Percentiles rank a stretch among this genome's conserved stretches.
These are phyloP conservation scores for Tolypocladium inflatum DNA, from an alignment of 2,329 filamentous ascomycete species.

Conservation along the genomic window DNA sequence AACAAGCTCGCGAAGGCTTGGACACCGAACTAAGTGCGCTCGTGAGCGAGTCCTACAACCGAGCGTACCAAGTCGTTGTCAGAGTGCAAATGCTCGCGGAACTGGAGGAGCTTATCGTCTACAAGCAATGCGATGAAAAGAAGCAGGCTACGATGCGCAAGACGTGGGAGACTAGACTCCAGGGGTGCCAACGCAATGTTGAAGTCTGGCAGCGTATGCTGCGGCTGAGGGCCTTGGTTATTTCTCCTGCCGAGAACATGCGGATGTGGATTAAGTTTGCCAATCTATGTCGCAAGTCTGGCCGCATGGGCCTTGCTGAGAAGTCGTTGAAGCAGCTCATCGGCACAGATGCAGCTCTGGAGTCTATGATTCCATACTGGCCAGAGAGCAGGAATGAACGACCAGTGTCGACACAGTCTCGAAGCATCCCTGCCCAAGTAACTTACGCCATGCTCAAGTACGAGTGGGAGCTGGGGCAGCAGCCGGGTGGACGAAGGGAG, in stretches of 20 bases:
- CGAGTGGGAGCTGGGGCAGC: conserved; percentile 80
- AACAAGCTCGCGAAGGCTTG: conserved; percentile 83
- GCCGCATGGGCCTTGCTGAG: conserved; percentile 87
- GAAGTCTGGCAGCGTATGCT: conserved; percentile 99
- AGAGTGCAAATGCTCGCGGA: conserved; percentile 98
- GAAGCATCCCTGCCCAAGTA: conserved; percentile 61
- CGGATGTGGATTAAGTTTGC: conserved; percentile 99
- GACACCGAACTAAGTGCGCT: conserved; percentile 93
- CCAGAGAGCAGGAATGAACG: conserved; percentile 23
- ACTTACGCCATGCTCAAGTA: conserved; percentile 97
- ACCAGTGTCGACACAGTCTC: conserved; percentile 15
- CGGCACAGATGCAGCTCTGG: conserved; percentile 55
- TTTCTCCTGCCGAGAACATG: conserved; percentile 85
- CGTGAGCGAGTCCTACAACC: conserved; percentile 96
- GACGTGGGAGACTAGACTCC: conserved; percentile 92
- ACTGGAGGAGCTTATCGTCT: conserved; percentile 93
- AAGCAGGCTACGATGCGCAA: conserved; percentile 85
- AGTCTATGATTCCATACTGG: conserved; percentile 53
- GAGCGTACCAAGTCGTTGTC: conserved; percentile 95
- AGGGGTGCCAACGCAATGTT: conserved; percentile 92
- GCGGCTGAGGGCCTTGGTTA: conserved; percentile 84
- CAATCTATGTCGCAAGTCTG: conserved; percentile 94
- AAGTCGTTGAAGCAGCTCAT: conserved; percentile 91
- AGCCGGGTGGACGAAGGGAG: conserved; percentile 31
- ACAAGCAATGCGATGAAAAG: conserved; percentile 87